A percentile compares a stretch with the other conserved stretches of the same genome.
phyloP scores from a whole-genome alignment of 495 filamentous ascomycete genomes.

The Podospora australis region DNA sequence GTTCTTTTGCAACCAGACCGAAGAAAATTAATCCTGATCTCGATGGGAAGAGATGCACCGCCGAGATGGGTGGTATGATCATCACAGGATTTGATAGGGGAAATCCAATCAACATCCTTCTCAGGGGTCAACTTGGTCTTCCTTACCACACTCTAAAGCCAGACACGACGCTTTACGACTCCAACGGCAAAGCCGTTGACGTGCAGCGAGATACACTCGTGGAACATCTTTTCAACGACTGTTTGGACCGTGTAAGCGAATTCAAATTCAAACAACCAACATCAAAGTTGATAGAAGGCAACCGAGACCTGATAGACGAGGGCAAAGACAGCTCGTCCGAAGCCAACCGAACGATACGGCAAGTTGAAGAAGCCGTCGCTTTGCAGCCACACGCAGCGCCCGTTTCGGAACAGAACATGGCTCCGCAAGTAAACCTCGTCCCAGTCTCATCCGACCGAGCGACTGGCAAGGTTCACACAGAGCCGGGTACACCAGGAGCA shows the following conservation, averaged over 20 bases:
- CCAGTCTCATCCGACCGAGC: constrained; percentile 53
- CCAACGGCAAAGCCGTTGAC: constrained; percentile 74
- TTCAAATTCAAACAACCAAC: constrained; percentile 72
- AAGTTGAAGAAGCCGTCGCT: constrained; percentile 55
- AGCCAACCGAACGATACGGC: constrained; percentile 62
- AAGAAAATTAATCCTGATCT: constrained; percentile 23
- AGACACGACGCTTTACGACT: constrained; percentile 84
- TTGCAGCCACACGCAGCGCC: constrained; percentile 41
- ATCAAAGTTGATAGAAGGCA: constrained; percentile 70
- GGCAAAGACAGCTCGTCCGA: constrained; percentile 70
- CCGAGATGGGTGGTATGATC: constrained; percentile 95
- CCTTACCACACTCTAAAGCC: constrained; percentile 78
- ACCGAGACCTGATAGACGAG: constrained; percentile 73
- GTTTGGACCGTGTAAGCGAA: constrained; percentile 80
- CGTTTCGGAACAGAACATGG: constrained; percentile 42
- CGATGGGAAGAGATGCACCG: constrained; percentile 64
- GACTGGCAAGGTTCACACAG: constrained; percentile 53
- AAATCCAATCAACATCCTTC: constrained; percentile 84
- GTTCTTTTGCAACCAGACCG: constrained; percentile 53
- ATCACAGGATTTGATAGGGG: constrained; percentile 94
- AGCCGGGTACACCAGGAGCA: constrained; percentile 50
- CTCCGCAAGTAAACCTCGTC: constrained; percentile 45
- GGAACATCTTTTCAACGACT: constrained; percentile 88
- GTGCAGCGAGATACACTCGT: constrained; percentile 73
- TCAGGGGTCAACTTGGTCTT: constrained; percentile 84